Conservation (phyloP, 2,329 filamentous ascomycete genomes). For the Fusarium sambucinum region DNA sequence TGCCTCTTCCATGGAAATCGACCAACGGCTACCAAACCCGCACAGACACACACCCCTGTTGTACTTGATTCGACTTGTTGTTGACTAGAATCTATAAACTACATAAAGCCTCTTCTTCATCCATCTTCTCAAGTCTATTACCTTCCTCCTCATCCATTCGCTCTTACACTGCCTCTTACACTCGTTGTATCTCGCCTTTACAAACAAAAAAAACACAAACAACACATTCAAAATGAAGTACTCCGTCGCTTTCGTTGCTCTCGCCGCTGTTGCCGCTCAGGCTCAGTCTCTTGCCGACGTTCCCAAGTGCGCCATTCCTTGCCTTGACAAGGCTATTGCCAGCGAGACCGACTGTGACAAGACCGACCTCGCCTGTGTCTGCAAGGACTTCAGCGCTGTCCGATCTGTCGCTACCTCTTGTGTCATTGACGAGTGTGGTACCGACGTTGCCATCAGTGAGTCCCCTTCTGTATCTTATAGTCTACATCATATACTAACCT, state of each 20-base stretch:
- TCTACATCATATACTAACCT: conserved; percentile 34
- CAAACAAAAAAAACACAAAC: conserved; percentile 3
- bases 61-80: neutral
- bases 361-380: conserved; percentile 54
- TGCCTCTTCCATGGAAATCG: conserved; percentile 15
- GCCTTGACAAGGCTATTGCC: conserved; percentile 52
- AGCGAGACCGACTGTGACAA: conserved; percentile 50
- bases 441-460: conserved; percentile 56
- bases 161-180: conserved; percentile 43
- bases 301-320: conserved; percentile 55
- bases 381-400: conserved; percentile 52
- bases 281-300: conserved; percentile 54
- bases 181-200: conserved; percentile 46
- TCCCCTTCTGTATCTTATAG: conserved; percentile 12
- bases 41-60: conserved; percentile 1
- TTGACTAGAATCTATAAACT: conserved; percentile 19
- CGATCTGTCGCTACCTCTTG: conserved; percentile 52
- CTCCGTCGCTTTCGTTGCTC: conserved; percentile 51
- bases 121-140: conserved; percentile 16
- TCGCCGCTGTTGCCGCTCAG: conserved; percentile 51
- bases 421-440: conserved; percentile 54
- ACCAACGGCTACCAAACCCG: conserved; percentile 18
- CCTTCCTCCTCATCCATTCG: conserved; percentile 50
- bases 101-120: conserved; percentile 50
- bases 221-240: conserved; percentile 55